A percentile compares a stretch with the other conserved stretches of the same genome.
Conservation (phyloP, 371 early-diverging fungal genomes). For the Circinella umbellata region DNA sequence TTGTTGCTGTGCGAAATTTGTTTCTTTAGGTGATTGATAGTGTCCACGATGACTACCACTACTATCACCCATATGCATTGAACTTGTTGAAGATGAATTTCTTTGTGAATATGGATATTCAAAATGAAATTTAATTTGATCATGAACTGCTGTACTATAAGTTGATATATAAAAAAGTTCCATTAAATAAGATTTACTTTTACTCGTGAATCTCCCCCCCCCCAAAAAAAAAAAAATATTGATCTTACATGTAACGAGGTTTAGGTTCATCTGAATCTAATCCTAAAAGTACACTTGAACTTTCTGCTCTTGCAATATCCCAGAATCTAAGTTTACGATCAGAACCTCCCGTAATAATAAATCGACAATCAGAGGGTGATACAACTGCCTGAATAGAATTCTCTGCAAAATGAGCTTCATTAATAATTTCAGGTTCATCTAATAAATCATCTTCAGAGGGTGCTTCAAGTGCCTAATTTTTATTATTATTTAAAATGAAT, state of each 20-base stretch:
- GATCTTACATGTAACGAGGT: conserved; percentile 63
- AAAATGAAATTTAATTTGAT: conserved; percentile 58
- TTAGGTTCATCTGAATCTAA: conserved; percentile 62
- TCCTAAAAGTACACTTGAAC: conserved; percentile 76
- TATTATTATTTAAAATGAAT: too few relatives aligned
- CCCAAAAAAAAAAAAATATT: neutral
- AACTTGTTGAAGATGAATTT: conserved; percentile 17
- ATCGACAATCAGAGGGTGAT: conserved; percentile 59
- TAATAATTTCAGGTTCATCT: conserved; percentile 51
- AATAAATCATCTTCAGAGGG: conserved; percentile 59
- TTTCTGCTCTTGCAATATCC: conserved; percentile 70
- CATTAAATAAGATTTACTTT: too few relatives aligned
- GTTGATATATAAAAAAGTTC: neutral
- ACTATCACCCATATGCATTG: conserved; percentile 14
- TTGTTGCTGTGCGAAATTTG: conserved; percentile 55
- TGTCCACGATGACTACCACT: conserved; percentile 15
- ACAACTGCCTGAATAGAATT: conserved; percentile 62
- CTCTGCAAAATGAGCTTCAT: conserved; percentile 56
- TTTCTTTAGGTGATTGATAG: conserved; percentile 11
- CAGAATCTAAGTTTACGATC: conserved; percentile 87
- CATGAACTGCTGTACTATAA: conserved; percentile 61
- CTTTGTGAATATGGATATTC: conserved; percentile 50
- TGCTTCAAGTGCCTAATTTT: conserved; percentile 48
- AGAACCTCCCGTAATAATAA: conserved; percentile 80
- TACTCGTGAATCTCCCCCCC: too few relatives aligned